These are phyloP conservation scores for Kwoniella sp. DNA, from an alignment of 768 basidiomycete genomes.

Conservation along the genomic window DNA sequence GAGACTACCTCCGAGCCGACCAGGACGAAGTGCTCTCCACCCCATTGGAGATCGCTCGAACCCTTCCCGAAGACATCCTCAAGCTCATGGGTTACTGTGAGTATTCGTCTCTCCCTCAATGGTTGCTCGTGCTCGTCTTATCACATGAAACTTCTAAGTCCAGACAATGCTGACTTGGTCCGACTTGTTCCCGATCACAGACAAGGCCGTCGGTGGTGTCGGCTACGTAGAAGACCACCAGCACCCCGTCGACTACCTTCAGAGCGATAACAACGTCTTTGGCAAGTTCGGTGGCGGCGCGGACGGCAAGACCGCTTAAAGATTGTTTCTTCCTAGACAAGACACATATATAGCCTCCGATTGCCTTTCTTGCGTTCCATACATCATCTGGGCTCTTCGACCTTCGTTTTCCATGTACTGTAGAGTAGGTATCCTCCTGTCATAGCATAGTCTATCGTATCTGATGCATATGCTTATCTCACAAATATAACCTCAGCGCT, in stretches of 20 bases:
- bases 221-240: constrained; percentile 26
- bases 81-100: constrained; percentile 23
- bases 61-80: constrained; percentile 22
- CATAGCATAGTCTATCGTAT: no score
- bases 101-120: no score
- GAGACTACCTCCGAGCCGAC: constrained; percentile 22
- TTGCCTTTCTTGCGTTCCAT: no score
- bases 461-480: no score
- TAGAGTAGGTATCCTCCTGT: no score
- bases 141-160: neutral
- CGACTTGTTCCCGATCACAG: constrained; percentile 1
- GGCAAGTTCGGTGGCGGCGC: constrained; percentile 4
- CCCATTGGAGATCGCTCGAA: constrained; percentile 15
- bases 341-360: no score
- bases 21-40: constrained; percentile 24
- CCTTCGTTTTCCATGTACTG: neutral
- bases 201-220: constrained; percentile 23
- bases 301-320: constrained; percentile 5
- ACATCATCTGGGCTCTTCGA: neutral
- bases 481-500: no score
- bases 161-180: neutral
- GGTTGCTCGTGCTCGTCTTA: no score
- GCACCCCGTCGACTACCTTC: constrained; percentile 11
- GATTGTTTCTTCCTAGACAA: no score
- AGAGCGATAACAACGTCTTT: neutral